Conservation (phyloP, 768 basidiomycete genomes). For the Suillus spraguei region DNA sequence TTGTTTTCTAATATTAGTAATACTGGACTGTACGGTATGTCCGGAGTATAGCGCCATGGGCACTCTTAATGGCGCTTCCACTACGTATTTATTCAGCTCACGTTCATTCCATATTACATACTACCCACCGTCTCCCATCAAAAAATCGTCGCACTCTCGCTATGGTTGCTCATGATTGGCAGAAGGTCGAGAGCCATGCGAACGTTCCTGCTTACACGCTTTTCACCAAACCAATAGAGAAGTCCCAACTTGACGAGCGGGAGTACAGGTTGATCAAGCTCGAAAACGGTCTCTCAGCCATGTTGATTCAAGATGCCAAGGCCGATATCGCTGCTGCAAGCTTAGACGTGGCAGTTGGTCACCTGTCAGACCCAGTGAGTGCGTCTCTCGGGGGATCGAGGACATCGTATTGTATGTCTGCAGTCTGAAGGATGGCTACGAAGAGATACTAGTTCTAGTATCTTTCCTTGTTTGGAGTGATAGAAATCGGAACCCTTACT, state of each 20-base stretch:
- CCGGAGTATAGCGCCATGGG: neutral
- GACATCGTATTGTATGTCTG: neutral
- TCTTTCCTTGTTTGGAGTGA: constrained; percentile 1
- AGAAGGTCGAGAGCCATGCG: constrained; percentile 14
- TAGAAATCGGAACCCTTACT: neutral
- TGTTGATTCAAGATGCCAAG: constrained; percentile 79
- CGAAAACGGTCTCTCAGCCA: constrained; percentile 88
- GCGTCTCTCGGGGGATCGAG: neutral
- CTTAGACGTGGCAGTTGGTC: constrained; percentile 93
- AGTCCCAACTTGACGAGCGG: constrained; percentile 77
- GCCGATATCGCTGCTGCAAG: constrained; percentile 96
- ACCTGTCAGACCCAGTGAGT: constrained; percentile 88
- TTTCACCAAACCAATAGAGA: constrained; percentile 63
- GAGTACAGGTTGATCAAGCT: constrained; percentile 81
- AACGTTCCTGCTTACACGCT: constrained; percentile 49
- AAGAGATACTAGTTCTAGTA: neutral
- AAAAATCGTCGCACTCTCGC: constrained; percentile 19
- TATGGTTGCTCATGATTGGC: constrained; percentile 30
- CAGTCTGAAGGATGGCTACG: neutral
- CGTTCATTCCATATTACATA: neutral
- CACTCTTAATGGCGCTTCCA: neutral
- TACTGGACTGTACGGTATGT: neutral
- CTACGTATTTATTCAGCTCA: neutral
- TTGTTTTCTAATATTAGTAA: constrained; percentile 36
- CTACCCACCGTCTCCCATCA: neutral